Evolutionary conservation across 2,329 filamentous ascomycete genomes (phyloP).

Genomic region (Ascochyta koolunga): DNA sequence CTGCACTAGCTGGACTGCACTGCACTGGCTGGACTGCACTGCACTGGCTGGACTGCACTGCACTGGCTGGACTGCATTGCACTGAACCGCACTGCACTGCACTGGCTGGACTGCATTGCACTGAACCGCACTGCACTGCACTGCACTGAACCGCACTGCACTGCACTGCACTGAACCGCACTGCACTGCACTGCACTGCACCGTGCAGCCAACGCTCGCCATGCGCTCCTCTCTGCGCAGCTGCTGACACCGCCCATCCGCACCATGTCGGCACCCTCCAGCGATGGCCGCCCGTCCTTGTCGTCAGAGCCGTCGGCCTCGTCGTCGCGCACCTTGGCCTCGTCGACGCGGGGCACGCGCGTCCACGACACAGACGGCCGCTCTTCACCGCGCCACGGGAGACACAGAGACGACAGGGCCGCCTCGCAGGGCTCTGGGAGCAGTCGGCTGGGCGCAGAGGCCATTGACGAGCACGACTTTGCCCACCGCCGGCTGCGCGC

Average conservation of each 20-base stretch:
- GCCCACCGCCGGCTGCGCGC: conserved; percentile 36
- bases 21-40: too few species aligned
- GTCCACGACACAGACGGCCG: conserved; percentile 35
- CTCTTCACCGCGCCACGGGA: conserved; percentile 28
- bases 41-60: too few species aligned
- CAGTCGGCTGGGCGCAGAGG: conserved; percentile 27
- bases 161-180: too few species aligned
- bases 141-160: too few species aligned
- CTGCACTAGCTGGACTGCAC: too few species aligned
- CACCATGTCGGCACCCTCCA: conserved; percentile 43
- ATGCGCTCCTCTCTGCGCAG: too few species aligned
- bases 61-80: too few species aligned
- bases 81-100: too few species aligned
- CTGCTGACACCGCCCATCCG: conserved; percentile 27
- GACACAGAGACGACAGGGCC: conserved; percentile 11
- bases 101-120: too few species aligned
- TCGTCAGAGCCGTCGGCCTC: conserved; percentile 38
- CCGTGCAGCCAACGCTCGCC: background rate
- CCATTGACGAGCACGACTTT: conserved; percentile 41
- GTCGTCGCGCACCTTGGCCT: conserved; percentile 43
- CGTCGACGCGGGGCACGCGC: conserved; percentile 31
- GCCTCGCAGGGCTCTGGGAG: conserved; percentile 14
- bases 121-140: too few species aligned
- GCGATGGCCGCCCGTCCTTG: conserved; percentile 39
- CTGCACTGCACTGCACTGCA: too few species aligned